Percentiles rank a stretch among this genome's conserved stretches.
These are phyloP conservation scores for Monotropa hypopitys DNA, from an alignment of 179 eudicot species.

Conservation along the genomic window DNA sequence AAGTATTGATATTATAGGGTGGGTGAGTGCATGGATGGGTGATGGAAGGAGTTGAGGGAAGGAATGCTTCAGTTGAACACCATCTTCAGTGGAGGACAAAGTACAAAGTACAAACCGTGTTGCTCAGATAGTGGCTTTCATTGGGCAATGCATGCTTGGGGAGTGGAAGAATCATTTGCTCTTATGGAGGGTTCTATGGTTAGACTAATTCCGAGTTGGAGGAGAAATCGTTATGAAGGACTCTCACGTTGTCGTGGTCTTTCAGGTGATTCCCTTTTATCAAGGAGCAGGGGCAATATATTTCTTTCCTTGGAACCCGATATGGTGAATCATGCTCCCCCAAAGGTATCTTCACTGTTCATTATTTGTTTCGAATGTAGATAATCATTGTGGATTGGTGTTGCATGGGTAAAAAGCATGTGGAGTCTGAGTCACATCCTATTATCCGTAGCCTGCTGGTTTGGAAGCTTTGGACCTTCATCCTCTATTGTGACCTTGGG, in stretches of 20 bases:
- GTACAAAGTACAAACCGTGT: no score
- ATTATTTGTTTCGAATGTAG: neutral
- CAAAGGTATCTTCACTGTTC: neutral
- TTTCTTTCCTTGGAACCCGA: neutral
- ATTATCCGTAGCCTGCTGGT: neutral
- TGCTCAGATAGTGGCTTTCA: neutral
- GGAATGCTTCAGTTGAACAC: neutral
- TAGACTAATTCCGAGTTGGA: no score
- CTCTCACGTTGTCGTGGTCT: no score
- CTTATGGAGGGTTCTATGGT: no score
- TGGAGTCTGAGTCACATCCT: neutral
- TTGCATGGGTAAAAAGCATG: neutral
- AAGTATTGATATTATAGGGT: no score
- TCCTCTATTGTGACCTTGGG: neutral
- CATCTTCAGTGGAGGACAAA: neutral
- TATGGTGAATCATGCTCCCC: neutral
- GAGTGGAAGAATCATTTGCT: neutral
- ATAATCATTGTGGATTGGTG: neutral
- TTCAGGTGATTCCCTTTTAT: no score
- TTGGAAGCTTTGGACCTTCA: neutral
- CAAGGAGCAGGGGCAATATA: neutral
- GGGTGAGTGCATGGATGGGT: no score
- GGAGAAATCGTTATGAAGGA: no score
- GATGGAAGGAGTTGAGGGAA: no score
- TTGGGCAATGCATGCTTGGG: neutral